These are phyloP conservation scores for Talaromyces trachyspermus DNA, from an alignment of 495 filamentous ascomycete genomes.

Conservation along the genomic window DNA sequence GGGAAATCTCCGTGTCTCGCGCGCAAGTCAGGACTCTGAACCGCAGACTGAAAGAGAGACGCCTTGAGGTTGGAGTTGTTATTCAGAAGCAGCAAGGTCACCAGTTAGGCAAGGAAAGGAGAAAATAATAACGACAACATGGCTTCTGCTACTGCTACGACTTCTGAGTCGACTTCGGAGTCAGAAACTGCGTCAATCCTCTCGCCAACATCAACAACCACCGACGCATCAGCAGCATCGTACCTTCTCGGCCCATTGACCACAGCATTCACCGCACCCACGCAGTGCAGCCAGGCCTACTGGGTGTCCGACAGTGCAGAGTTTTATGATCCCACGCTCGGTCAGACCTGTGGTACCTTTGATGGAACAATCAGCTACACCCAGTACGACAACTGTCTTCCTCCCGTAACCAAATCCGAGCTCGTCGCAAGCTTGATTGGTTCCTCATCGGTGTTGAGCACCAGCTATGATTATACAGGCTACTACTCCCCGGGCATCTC, in stretches of 20 bases:
- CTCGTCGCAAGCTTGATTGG: background rate
- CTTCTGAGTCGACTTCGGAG: too few relatives aligned
- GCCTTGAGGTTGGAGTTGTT: too few relatives aligned
- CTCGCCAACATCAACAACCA: background rate
- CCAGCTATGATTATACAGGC: background rate
- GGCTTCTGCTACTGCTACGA: too few relatives aligned
- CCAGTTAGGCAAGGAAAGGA: too few relatives aligned
- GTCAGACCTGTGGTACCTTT: background rate
- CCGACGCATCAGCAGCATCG: background rate
- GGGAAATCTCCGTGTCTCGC: too few relatives aligned
- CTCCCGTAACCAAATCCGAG: background rate
- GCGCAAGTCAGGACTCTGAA: too few relatives aligned
- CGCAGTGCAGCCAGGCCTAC: background rate
- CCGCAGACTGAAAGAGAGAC: too few relatives aligned
- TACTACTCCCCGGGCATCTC: slow-evolving; percentile 2
- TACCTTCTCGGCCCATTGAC: slow-evolving; percentile 1
- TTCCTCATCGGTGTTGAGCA: background rate
- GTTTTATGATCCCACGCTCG: background rate
- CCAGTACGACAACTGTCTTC: background rate
- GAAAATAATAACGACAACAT: too few relatives aligned
- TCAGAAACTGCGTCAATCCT: too few relatives aligned
- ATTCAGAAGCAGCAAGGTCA: too few relatives aligned
- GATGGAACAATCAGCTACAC: background rate
- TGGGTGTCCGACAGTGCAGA: background rate
- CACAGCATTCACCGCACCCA: background rate